phyloP scores from a whole-genome alignment of 2,329 filamentous ascomycete species.

The Trichoderma pleuroti region DNA sequence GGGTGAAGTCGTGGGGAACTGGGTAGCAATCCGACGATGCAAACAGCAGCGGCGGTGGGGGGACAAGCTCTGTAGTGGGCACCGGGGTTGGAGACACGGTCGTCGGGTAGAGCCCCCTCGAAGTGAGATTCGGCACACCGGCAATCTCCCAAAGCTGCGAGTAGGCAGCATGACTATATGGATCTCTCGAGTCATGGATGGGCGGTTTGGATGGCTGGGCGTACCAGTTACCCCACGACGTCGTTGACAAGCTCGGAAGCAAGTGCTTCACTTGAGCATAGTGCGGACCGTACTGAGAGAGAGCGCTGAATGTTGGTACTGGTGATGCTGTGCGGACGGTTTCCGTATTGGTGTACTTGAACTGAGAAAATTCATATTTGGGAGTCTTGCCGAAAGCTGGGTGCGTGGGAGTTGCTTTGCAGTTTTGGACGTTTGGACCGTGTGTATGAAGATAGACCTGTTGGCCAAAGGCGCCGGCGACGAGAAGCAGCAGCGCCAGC shows the following conservation, averaged over 20 bases:
- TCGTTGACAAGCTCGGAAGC: not conserved
- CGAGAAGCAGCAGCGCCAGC: not conserved
- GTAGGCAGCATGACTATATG: not conserved
- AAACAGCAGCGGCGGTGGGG: not conserved
- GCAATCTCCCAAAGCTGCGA: not conserved
- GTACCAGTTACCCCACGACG: not conserved
- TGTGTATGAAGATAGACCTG: not conserved
- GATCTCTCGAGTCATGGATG: not conserved
- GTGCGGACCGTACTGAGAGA: not conserved
- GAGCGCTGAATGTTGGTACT: not conserved
- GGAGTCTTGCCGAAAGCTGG: not conserved
- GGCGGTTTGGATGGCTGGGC: not conserved
- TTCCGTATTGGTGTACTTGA: not conserved
- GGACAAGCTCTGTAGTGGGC: not conserved
- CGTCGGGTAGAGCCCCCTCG: not conserved
- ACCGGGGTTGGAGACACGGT: not conserved
- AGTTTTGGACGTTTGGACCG: not conserved
- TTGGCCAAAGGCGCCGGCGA: not conserved
- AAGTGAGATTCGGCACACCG: not conserved
- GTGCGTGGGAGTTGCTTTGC: not conserved
- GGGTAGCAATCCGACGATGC: not conserved
- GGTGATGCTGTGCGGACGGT: not conserved
- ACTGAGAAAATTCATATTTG: not conserved
- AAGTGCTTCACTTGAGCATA: not conserved
- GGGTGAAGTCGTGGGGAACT: not conserved